Conservation (phyloP, 768 basidiomycete genomes). For the Boletus tylopilopsis region DNA sequence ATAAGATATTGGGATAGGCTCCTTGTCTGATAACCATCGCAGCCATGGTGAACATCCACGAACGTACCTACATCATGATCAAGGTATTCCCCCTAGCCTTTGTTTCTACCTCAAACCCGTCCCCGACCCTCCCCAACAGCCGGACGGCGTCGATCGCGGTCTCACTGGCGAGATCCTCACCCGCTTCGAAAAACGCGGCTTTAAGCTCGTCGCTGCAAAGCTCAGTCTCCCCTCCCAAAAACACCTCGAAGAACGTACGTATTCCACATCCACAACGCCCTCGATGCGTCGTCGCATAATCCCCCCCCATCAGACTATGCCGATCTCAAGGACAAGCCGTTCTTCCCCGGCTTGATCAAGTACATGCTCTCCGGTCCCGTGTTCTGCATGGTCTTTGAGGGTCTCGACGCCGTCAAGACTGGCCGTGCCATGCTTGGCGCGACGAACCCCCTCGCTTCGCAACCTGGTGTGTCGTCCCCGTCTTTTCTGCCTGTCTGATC, state of each 20-base stretch:
- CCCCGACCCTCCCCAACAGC: constrained; percentile 45
- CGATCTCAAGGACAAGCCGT: constrained; percentile 89
- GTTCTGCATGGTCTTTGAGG: constrained; percentile 94
- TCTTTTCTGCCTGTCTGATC: neutral
- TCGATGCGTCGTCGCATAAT: neutral
- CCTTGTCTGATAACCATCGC: constrained; percentile 38
- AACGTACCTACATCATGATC: constrained; percentile 99
- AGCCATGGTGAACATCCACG: constrained; percentile 40
- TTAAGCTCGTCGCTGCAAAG: constrained; percentile 95
- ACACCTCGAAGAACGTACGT: constrained; percentile 86
- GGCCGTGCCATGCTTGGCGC: constrained; percentile 95
- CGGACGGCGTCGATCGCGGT: constrained; percentile 97
- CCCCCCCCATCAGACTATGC: constrained; percentile 98
- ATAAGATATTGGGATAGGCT: constrained; percentile 27
- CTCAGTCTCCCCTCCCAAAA: constrained; percentile 72
- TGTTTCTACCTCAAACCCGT: neutral
- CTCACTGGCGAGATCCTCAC: constrained; percentile 94
- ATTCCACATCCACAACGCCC: neutral
- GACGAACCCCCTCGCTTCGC: constrained; percentile 91
- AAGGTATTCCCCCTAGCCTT: constrained; percentile 53
- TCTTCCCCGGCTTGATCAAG: constrained; percentile 95
- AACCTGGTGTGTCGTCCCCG: constrained; percentile 56
- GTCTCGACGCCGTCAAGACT: constrained; percentile 90
- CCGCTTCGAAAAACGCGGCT: constrained; percentile 97
- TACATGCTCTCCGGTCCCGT: constrained; percentile 98